phyloP scores from a whole-genome alignment of 306 rosid species.

The Castanea sativa region DNA sequence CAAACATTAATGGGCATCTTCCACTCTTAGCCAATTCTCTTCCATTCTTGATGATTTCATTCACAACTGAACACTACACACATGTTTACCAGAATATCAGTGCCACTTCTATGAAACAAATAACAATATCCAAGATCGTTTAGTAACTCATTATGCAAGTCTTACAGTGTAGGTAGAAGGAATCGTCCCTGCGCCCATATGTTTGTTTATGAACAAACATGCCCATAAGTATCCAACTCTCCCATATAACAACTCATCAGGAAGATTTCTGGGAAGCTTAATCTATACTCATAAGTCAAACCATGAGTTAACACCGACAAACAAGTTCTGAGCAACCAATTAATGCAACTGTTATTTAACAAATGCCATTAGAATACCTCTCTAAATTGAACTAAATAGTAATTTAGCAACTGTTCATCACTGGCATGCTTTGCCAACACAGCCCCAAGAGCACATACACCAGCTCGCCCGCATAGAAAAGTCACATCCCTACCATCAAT shows the following conservation, averaged over 20 bases:
- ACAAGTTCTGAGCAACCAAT: neutral
- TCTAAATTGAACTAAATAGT: constrained; percentile 55
- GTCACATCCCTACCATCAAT: constrained; percentile 53
- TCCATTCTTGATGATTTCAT: constrained; percentile 56
- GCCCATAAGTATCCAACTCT: constrained; percentile 80
- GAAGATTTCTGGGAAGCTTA: constrained; percentile 58
- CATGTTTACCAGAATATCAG: constrained; percentile 10
- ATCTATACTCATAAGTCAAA: constrained; percentile 38
- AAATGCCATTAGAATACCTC: constrained; percentile 32
- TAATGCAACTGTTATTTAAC: neutral
- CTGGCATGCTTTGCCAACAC: constrained; percentile 55
- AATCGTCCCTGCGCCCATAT: constrained; percentile 54
- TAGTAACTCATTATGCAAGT: neutral
- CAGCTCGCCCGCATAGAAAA: constrained; percentile 74
- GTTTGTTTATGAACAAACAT: constrained; percentile 63
- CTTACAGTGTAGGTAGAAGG: constrained; percentile 58
- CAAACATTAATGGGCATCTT: constrained; percentile 63
- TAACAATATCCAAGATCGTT: constrained; percentile 9
- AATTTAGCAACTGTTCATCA: constrained; percentile 38
- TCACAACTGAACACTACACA: constrained; percentile 46
- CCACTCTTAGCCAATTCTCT: constrained; percentile 55
- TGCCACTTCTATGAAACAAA: neutral
- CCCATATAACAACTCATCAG: constrained; percentile 73
- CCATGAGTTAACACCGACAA: neutral
- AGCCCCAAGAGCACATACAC: constrained; percentile 77